Evolutionary conservation across 345 rosid genomes (phyloP).

Genomic region (Citrus mangshanensis): DNA sequence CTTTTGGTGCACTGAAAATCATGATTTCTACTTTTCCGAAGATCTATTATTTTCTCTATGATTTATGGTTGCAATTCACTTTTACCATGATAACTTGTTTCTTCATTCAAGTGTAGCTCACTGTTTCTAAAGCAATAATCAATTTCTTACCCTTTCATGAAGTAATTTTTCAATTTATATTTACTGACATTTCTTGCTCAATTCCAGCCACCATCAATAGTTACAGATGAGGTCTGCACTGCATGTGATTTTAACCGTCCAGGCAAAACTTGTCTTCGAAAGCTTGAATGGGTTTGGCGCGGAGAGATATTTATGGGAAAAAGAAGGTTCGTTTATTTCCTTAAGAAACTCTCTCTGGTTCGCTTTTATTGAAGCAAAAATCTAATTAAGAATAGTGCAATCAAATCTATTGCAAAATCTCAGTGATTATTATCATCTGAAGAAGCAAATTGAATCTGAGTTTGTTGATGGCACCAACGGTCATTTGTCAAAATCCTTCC

Average conservation of each 20-base stretch:
- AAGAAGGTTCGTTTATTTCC: constrained; percentile 55
- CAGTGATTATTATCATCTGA: constrained; percentile 93
- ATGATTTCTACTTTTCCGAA: neutral
- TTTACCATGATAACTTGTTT: constrained; percentile 3
- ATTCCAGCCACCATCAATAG: constrained; percentile 90
- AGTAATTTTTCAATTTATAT: constrained; percentile 1
- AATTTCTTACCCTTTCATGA: neutral
- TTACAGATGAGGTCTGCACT: constrained; percentile 86
- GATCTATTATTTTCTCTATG: constrained; percentile 6
- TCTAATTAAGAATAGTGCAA: constrained; percentile 18
- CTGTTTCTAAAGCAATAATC: neutral
- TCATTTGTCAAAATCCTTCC: constrained; percentile 69
- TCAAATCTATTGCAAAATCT: constrained; percentile 19
- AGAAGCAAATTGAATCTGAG: constrained; percentile 94
- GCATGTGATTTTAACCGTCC: constrained; percentile 98
- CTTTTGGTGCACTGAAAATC: neutral
- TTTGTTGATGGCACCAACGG: constrained; percentile 57
- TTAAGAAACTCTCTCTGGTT: neutral
- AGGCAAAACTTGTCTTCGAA: constrained; percentile 86
- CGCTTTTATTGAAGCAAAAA: constrained; percentile 15
- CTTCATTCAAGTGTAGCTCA: neutral
- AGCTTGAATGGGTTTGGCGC: constrained; percentile 99
- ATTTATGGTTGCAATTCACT: neutral
- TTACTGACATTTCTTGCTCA: constrained; percentile 20
- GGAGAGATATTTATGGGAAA: constrained; percentile 87